Conservation (phyloP, 2,329 filamentous ascomycete species). For the Cladosporium velox region DNA sequence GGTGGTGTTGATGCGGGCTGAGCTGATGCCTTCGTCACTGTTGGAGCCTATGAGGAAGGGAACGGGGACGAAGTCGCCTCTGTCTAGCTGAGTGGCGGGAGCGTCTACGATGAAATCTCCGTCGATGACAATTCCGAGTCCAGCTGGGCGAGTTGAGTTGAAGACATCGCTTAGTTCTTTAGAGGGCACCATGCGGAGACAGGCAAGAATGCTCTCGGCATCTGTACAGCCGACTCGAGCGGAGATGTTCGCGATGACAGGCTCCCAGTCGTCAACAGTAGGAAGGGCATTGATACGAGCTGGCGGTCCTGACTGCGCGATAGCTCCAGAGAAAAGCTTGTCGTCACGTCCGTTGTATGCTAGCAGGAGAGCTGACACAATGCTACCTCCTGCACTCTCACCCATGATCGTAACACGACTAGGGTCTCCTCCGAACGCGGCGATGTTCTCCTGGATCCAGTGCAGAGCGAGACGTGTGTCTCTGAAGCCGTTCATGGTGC, state of each 20-base stretch:
- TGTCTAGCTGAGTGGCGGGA: slow-evolving; percentile 25
- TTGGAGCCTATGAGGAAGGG: slow-evolving; percentile 33
- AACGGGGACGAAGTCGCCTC: slow-evolving; percentile 32
- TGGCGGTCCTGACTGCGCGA: slow-evolving; percentile 52
- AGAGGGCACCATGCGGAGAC: slow-evolving; percentile 30
- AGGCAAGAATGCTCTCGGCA: slow-evolving; percentile 39
- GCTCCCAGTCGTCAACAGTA: slow-evolving; percentile 29
- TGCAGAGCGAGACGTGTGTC: slow-evolving; percentile 25
- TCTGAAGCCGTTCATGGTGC: slow-evolving; percentile 25
- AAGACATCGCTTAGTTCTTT: slow-evolving; percentile 30
- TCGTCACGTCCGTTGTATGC: slow-evolving; percentile 59
- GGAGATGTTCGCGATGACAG: slow-evolving; percentile 33
- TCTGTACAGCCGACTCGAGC: slow-evolving; percentile 27
- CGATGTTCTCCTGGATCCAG: slow-evolving; percentile 49
- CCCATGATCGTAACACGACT: slow-evolving; percentile 79
- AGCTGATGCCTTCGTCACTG: slow-evolving; percentile 30
- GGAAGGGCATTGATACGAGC: slow-evolving; percentile 29
- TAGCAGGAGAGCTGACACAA: slow-evolving; percentile 53
- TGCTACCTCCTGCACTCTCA: slow-evolving; percentile 55
- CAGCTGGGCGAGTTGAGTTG: slow-evolving; percentile 30
- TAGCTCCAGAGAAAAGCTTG: slow-evolving; percentile 55
- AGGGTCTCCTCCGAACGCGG: slow-evolving; percentile 68
- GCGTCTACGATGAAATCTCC: slow-evolving; percentile 31
- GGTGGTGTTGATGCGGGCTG: slow-evolving; percentile 29
- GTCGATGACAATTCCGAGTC: slow-evolving; percentile 30